These are phyloP conservation scores for Sordariomycetes sp. DNA, from an alignment of 2,329 filamentous ascomycete genomes.

Conservation along the genomic window DNA sequence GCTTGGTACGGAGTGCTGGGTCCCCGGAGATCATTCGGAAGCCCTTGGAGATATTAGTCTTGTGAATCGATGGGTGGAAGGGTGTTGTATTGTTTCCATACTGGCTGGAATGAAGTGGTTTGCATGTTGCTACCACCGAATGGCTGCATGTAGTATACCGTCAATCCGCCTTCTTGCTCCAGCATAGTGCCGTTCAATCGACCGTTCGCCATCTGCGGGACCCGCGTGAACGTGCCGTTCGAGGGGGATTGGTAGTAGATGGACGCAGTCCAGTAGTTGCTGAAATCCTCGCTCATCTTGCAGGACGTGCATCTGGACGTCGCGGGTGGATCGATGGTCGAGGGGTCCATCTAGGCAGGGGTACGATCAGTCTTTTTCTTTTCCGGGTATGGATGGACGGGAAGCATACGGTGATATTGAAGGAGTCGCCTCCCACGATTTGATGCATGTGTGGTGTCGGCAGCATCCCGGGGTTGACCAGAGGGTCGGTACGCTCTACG, in stretches of 20 bases:
- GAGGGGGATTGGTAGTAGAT: slow-evolving; percentile 18
- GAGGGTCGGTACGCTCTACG: slow-evolving; percentile 19
- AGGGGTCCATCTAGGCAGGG: too few relatives aligned
- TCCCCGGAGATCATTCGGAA: background rate
- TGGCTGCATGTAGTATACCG: slow-evolving; percentile 24
- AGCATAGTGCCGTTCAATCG: slow-evolving; percentile 7
- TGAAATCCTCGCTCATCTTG: slow-evolving; percentile 20
- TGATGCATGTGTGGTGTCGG: slow-evolving; percentile 42
- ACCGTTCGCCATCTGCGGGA: slow-evolving; percentile 22
- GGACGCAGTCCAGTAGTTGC: slow-evolving; percentile 22
- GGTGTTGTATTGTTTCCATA: too few relatives aligned
- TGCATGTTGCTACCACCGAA: slow-evolving; percentile 14
- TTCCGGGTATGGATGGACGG: slow-evolving; percentile 5
- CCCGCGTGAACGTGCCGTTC: slow-evolving; percentile 21
- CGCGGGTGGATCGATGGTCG: slow-evolving; percentile 11
- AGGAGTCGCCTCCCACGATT: slow-evolving; percentile 34
- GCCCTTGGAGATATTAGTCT: slow-evolving; percentile 21
- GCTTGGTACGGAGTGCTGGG: slow-evolving; percentile 26
- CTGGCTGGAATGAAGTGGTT: slow-evolving; percentile 14
- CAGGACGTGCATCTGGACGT: slow-evolving; percentile 23
- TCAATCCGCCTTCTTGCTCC: slow-evolving; percentile 16
- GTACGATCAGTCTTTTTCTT: too few relatives aligned
- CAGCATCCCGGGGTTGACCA: slow-evolving; percentile 22
- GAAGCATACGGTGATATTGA: slow-evolving; percentile 21
- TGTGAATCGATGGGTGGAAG: slow-evolving; percentile 2